phyloP scores from a whole-genome alignment of 2,329 filamentous ascomycete species.

The Pestalotiopsis sp. region DNA sequence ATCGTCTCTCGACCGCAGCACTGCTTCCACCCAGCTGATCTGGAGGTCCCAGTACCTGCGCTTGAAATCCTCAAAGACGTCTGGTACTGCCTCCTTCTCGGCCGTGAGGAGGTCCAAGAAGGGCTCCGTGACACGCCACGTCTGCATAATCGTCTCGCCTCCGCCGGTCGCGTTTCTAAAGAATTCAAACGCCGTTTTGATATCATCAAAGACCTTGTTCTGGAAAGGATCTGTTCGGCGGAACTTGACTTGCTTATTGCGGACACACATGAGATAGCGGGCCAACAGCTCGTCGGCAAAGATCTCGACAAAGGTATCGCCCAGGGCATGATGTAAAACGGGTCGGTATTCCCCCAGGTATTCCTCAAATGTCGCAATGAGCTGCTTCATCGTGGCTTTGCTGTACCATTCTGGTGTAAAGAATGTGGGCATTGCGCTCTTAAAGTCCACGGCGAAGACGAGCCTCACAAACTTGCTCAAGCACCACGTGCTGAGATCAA shows the following conservation, averaged over 20 bases:
- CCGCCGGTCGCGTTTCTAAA: conserved; percentile 74
- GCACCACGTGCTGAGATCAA: conserved; percentile 92
- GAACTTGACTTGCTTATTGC: conserved; percentile 90
- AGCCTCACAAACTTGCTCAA: conserved; percentile 83
- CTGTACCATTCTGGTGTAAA: conserved; percentile 91
- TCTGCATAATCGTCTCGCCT: conserved; percentile 76
- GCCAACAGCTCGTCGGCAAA: conserved; percentile 88
- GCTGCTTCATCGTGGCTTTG: conserved; percentile 84
- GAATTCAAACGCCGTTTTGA: conserved; percentile 86
- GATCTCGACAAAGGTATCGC: conserved; percentile 91
- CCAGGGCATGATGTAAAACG: conserved; percentile 81
- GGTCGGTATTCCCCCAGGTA: conserved; percentile 86
- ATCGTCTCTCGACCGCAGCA: conserved; percentile 83
- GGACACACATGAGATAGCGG: conserved; percentile 78
- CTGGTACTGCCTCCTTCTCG: conserved; percentile 70
- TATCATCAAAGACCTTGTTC: conserved; percentile 91
- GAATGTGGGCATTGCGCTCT: conserved; percentile 78
- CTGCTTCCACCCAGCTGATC: conserved; percentile 93
- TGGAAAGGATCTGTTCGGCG: conserved; percentile 82
- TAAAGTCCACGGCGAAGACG: conserved; percentile 90
- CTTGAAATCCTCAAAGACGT: conserved; percentile 84
- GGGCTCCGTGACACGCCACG: conserved; percentile 87
- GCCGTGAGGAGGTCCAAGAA: conserved; percentile 79
- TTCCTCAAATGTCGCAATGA: conserved; percentile 92
- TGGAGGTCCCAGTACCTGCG: conserved; percentile 88